Conservation (phyloP, 164 flowering plant species). For the Magnolia officinalis region DNA sequence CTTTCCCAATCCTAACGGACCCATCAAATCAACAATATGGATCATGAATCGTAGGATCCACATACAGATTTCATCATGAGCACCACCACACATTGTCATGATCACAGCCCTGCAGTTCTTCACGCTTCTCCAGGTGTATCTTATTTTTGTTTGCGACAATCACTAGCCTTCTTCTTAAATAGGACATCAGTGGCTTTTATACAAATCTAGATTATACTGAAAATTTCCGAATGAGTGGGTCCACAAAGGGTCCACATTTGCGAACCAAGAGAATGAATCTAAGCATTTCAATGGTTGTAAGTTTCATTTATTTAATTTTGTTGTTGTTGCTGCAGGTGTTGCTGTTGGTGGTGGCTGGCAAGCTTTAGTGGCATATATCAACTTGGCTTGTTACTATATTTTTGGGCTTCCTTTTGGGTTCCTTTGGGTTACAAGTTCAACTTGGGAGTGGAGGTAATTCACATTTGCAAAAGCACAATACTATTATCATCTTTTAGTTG, state of each 20-base stretch:
- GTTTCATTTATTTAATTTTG: not conserved
- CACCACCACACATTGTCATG: no score
- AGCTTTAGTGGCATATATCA: conserved; percentile 78
- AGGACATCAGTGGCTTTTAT: no score
- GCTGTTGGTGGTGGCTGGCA: conserved; percentile 95
- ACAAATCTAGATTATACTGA: no score
- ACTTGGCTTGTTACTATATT: conserved; percentile 61
- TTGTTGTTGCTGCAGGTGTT: conserved; percentile 45
- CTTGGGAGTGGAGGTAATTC: conserved; percentile 40
- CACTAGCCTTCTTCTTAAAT: no score
- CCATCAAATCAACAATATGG: no score
- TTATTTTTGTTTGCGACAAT: no score
- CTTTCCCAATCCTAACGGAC: no score
- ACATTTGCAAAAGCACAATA: not conserved
- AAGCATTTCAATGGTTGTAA: no score
- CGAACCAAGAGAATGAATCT: not conserved
- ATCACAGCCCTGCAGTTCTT: no score
- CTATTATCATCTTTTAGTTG: not conserved
- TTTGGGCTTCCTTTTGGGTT: conserved; percentile 82
- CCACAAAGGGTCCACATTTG: not conserved
- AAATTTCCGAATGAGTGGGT: not conserved
- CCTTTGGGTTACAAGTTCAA: conserved; percentile 58
- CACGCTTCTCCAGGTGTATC: no score
- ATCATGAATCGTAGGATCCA: no score
- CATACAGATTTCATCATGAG: no score